Evolutionary conservation across 2,329 filamentous ascomycete species (phyloP).

Genomic region (Fusarium ambrosium): DNA sequence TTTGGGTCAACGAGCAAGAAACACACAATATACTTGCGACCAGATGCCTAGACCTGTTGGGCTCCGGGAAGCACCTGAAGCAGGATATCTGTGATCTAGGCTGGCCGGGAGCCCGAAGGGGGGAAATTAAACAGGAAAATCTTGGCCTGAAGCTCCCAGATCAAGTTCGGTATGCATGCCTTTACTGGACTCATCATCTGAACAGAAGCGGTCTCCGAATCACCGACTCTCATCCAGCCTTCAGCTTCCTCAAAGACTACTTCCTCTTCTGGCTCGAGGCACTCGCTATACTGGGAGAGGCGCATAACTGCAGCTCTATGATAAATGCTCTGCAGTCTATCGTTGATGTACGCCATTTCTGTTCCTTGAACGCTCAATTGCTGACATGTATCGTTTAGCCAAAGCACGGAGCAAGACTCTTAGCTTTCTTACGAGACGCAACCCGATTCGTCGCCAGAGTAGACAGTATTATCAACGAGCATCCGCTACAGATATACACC

Average conservation of each 20-base stretch:
- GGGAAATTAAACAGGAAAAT: background rate
- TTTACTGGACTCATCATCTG: conserved; percentile 50
- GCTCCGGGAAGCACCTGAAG: background rate
- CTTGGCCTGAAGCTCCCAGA: conserved; percentile 1
- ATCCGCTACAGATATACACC: background rate
- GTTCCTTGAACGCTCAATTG: background rate
- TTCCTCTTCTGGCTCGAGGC: conserved; percentile 1
- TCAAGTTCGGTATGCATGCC: conserved; percentile 57
- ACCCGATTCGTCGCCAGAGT: background rate
- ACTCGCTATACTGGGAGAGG: background rate
- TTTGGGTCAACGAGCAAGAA: conserved; percentile 55
- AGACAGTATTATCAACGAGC: background rate
- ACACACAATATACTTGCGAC: conserved; percentile 50
- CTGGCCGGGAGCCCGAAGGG: background rate
- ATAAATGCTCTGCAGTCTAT: background rate
- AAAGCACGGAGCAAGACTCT: background rate
- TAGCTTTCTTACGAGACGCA: background rate
- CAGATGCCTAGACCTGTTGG: background rate
- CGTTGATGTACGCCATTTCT: background rate
- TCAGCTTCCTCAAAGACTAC: background rate
- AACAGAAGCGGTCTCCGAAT: background rate
- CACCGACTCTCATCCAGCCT: background rate
- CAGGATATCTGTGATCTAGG: conserved; percentile 15
- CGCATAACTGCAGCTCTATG: background rate
- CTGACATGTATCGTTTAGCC: background rate